Conservation (phyloP, 306 rosid genomes). For the Quercus cerris region DNA sequence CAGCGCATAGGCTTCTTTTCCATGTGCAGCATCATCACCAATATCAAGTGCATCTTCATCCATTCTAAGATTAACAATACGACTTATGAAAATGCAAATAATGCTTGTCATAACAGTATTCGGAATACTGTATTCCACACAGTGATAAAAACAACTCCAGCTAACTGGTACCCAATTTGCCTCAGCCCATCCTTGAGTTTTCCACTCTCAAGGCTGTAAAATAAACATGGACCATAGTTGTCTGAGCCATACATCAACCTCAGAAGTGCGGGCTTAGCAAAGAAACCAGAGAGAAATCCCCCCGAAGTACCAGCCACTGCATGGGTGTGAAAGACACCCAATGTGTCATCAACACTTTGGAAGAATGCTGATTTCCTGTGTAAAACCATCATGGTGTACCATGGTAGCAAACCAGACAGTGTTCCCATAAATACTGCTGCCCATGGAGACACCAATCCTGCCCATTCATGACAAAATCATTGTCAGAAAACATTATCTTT, state of each 20-base stretch:
- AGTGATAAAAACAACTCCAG: constrained; percentile 54
- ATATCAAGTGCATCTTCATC: constrained; percentile 61
- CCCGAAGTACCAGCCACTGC: constrained; percentile 65
- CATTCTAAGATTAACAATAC: constrained; percentile 54
- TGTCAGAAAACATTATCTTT: neutral
- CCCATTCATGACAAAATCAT: neutral
- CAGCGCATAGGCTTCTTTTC: constrained; percentile 70
- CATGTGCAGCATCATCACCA: constrained; percentile 74
- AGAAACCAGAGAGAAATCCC: constrained; percentile 59
- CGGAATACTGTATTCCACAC: too few relatives aligned
- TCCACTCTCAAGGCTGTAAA: constrained; percentile 15
- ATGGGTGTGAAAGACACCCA: constrained; percentile 80
- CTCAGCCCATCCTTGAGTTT: constrained; percentile 16
- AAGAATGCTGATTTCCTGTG: constrained; percentile 47
- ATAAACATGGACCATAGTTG: constrained; percentile 30
- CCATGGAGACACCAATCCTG: constrained; percentile 45
- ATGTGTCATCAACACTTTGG: constrained; percentile 67
- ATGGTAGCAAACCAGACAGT: constrained; percentile 40
- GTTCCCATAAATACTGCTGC: constrained; percentile 46
- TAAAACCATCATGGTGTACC: constrained; percentile 76
- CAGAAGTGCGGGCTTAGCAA: constrained; percentile 51
- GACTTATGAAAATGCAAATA: constrained; percentile 43
- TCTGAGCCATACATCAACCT: constrained; percentile 33
- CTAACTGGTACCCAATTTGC: constrained; percentile 48
- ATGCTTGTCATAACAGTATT: constrained; percentile 56